Evolutionary conservation across 345 rosid genomes (phyloP), one percentile per base, ranked within the genome.

Genomic region (Acer campestre): DNA sequence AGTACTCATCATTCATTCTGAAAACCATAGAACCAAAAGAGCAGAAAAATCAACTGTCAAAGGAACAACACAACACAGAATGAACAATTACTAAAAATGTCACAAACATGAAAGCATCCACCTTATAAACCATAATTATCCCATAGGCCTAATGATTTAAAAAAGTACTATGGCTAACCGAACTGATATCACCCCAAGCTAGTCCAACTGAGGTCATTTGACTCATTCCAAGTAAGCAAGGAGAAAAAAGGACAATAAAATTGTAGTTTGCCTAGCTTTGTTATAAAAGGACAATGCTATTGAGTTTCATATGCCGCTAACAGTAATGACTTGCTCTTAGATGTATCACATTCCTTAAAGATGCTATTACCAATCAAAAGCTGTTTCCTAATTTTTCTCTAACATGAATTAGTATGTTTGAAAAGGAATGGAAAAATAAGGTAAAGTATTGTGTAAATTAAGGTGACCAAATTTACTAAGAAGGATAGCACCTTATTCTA

Each of bases 1-100:
- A 51, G 71, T 31, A 25, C 44, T 46, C 29, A 14, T 80, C 20
- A 71, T 76, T 68, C 29, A 71, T 29, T 75, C 61, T 67, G 55
- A 67, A 68, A 65, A 69, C 53, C 68, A 62, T 66, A 16, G 61
- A 27, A 20, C 18, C 10, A 48, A 8, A 8, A 3, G 20, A 7
- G 2, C 8, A 11, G 70, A 71, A 9, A 25, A 49, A 12, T 1
- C 23, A 16, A 29, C 44, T 23, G 4, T 70, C 72, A 20, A 70
- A 44, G 29, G 31, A 77, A n/a, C 70, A 48, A 10, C 5, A 10
- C n/a, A 65, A 55, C 56, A 38, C 13, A 38, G 51, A 22, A 63
- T 12, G 63, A 53, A 6, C 16, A n/a, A 22, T 49, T 55, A 20
- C 66, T 56, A 20, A 38, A 55, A 53, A 53, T 29, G 10, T 38